Percentiles rank a stretch among this genome's conserved stretches.
These are phyloP conservation scores for Lasiosphaeriaceae sp. DNA, from an alignment of 495 filamentous ascomycete species.

Conservation along the genomic window DNA sequence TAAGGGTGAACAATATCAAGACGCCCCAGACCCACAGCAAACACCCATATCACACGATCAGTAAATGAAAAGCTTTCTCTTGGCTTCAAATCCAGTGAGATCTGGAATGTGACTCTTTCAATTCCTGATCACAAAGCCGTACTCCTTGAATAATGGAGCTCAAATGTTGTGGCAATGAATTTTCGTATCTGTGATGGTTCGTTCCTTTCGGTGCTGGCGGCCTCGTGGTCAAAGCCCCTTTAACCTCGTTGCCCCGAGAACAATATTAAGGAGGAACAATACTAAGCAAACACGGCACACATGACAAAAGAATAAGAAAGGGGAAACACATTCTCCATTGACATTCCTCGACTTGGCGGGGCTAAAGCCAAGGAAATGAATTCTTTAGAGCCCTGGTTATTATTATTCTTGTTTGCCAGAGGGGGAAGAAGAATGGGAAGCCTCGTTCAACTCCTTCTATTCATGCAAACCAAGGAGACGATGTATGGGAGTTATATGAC, in stretches of 20 bases:
- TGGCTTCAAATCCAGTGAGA: too few species aligned
- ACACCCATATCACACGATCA: too few species aligned
- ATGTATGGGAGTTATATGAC: neutral
- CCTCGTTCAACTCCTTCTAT: neutral
- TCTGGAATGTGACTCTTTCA: neutral
- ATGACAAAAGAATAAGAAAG: conserved; percentile 1
- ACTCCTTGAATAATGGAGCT: neutral
- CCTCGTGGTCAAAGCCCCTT: neutral
- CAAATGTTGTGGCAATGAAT: neutral
- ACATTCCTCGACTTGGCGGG: neutral
- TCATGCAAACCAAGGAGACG: too few species aligned
- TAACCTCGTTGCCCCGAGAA: conserved; percentile 12
- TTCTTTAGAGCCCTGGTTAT: neutral
- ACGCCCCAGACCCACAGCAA: neutral
- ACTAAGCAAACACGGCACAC: conserved; percentile 14
- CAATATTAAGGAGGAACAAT: conserved; percentile 30
- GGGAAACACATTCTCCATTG: neutral
- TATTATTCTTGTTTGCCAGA: neutral
- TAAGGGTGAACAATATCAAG: conserved; percentile 27
- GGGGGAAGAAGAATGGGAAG: neutral
- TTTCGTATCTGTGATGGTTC: neutral
- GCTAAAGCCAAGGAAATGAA: neutral
- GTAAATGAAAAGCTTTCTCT: too few species aligned
- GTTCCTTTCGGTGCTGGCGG: neutral
- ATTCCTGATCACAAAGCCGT: neutral